Evolutionary conservation across 2,329 filamentous ascomycete genomes (phyloP).

Genomic region (Arachnomyces sp.): DNA sequence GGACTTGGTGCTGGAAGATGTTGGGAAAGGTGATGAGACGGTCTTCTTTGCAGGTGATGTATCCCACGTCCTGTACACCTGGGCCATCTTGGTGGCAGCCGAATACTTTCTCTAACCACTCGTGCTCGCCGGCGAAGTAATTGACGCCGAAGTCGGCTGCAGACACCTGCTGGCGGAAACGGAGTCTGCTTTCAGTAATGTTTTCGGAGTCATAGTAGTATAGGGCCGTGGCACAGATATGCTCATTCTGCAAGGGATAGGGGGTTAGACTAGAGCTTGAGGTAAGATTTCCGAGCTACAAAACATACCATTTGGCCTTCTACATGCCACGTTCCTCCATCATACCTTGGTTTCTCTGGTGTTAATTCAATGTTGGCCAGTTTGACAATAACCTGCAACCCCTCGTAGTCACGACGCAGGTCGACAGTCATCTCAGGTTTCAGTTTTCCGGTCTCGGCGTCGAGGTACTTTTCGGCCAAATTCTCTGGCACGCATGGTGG

Average conservation of each 20-base stretch:
- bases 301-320: constrained; percentile 39
- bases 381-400: constrained; percentile 56
- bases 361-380: constrained; percentile 53
- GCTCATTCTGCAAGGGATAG: constrained; percentile 45
- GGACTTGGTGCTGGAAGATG: constrained; percentile 12
- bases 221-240: constrained; percentile 54
- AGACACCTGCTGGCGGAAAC: constrained; percentile 41
- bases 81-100: constrained; percentile 5
- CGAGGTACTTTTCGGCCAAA: constrained; percentile 8
- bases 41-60: constrained; percentile 11
- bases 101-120: constrained; percentile 8
- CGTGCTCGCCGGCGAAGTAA: constrained; percentile 18
- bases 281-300: no score
- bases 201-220: constrained; percentile 57
- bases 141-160: constrained; percentile 22
- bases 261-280: background rate
- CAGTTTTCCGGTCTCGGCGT: constrained; percentile 8
- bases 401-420: constrained; percentile 24
- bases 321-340: constrained; percentile 34
- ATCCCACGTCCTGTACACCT: constrained; percentile 10
- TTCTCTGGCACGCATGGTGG: no score
- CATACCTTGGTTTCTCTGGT: constrained; percentile 48
- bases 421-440: constrained; percentile 16
- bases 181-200: constrained; percentile 44
- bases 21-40: constrained; percentile 16